Percentiles rank a stretch among this genome's conserved stretches.
phyloP scores from a whole-genome alignment of 2,329 filamentous ascomycete species.

The Canariomyces notabilis region DNA sequence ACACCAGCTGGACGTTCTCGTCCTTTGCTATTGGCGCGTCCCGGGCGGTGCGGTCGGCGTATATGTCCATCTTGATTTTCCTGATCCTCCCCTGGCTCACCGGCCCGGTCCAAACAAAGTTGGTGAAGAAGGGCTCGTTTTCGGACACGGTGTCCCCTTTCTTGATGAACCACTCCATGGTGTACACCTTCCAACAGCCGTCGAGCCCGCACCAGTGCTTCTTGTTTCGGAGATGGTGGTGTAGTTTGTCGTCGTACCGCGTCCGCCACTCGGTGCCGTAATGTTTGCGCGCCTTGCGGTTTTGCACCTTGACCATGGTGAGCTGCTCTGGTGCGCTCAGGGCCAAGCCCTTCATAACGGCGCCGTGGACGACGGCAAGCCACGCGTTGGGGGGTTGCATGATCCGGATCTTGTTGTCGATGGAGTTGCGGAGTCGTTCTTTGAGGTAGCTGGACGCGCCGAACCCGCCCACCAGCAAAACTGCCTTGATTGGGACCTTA shows the following conservation, averaged over 20 bases:
- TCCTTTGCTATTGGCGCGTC: constrained; percentile 34
- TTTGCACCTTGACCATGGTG: constrained; percentile 35
- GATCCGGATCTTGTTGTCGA: constrained; percentile 36
- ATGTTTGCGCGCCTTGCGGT: constrained; percentile 39
- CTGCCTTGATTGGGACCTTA: constrained; percentile 39
- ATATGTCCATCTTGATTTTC: constrained; percentile 35
- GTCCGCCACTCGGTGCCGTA: constrained; percentile 37
- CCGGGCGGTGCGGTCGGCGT: constrained; percentile 28
- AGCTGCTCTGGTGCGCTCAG: constrained; percentile 31
- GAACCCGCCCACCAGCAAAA: constrained; percentile 47
- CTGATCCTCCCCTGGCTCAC: constrained; percentile 32
- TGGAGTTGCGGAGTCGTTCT: constrained; percentile 34
- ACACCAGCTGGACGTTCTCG: constrained; percentile 33
- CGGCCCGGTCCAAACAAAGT: constrained; percentile 30
- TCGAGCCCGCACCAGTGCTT: constrained; percentile 35
- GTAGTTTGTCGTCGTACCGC: constrained; percentile 29
- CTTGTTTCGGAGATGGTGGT: constrained; percentile 30
- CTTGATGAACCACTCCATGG: constrained; percentile 42
- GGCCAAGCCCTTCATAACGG: constrained; percentile 45
- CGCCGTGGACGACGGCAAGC: constrained; percentile 47
- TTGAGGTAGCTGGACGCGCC: constrained; percentile 43
- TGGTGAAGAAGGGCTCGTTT: constrained; percentile 34
- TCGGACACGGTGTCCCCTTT: constrained; percentile 37
- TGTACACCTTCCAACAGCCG: constrained; percentile 34
- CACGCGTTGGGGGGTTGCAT: constrained; percentile 46